Conservation (phyloP, 306 rosid species). For the Styphnolobium japonicum region DNA sequence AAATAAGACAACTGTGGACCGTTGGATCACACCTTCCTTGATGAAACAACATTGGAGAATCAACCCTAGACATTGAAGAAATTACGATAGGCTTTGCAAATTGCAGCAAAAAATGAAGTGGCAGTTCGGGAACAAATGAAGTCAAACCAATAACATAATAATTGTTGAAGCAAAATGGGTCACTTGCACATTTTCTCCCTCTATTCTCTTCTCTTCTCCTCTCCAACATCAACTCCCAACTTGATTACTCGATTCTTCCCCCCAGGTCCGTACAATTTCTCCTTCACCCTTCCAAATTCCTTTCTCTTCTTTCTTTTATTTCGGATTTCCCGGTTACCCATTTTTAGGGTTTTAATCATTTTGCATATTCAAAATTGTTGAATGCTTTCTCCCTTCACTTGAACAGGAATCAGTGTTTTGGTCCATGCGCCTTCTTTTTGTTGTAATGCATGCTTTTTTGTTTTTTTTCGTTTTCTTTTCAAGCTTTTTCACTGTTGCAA, state of each 20-base stretch:
- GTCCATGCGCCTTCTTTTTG: neutral
- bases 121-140: neutral
- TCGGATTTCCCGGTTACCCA: neutral
- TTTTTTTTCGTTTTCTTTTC: neutral
- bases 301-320: neutral
- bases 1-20: neutral
- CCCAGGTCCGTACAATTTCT: neutral
- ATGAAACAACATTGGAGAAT: neutral
- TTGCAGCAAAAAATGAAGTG: neutral
- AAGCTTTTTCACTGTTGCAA: neutral
- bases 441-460: neutral
- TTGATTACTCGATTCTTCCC: neutral
- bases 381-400: neutral
- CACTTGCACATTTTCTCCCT: neutral
- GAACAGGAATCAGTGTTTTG: neutral
- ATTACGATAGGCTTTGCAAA: neutral
- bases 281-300: neutral
- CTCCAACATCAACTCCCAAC: neutral
- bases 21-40: neutral
- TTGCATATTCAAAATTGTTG: neutral
- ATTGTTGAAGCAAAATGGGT: neutral
- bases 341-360: conserved; percentile 19
- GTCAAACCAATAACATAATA: neutral
- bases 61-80: neutral
- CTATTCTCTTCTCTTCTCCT: neutral